Conservation (phyloP, 2,329 filamentous ascomycete genomes). For the Gremmenia infestans region DNA sequence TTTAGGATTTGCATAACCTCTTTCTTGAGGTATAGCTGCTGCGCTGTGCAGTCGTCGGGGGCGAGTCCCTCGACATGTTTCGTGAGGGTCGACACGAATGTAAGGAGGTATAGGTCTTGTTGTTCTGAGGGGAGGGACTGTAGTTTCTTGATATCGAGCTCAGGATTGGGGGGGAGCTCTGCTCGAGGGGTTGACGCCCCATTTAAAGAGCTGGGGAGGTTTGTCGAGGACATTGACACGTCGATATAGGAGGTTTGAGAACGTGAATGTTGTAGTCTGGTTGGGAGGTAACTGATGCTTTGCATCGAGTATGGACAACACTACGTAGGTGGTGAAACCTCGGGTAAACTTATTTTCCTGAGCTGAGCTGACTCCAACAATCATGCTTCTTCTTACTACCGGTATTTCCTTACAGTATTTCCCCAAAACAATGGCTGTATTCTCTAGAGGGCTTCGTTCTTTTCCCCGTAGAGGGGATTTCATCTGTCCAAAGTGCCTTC, state of each 20-base stretch:
- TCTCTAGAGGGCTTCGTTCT: conserved; percentile 25
- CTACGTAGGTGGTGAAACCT: background rate
- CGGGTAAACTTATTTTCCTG: conserved; percentile 4
- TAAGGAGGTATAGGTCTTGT: conserved; percentile 90
- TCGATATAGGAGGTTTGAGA: conserved; percentile 3
- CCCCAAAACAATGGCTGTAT: conserved; percentile 21
- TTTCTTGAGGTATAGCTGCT: conserved; percentile 89
- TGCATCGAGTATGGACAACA: background rate
- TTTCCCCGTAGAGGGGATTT: conserved; percentile 11
- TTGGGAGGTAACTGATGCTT: background rate
- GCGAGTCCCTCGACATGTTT: conserved; percentile 73
- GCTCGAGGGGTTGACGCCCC: conserved; percentile 32
- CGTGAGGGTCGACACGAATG: conserved; percentile 76
- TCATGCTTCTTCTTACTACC: too few relatives aligned
- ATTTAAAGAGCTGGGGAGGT: conserved; percentile 28
- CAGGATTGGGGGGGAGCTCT: conserved; percentile 51
- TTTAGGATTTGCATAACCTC: conserved; percentile 92
- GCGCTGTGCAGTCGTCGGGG: conserved; percentile 74
- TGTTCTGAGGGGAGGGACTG: conserved; percentile 87
- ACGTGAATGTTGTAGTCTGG: conserved; percentile 3
- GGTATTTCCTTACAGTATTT: background rate
- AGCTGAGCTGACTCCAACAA: background rate
- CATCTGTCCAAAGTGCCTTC: conserved; percentile 24
- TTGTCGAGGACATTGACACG: conserved; percentile 31
- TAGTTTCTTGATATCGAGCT: conserved; percentile 87